Base-by-base conservation (phyloP, 1,284 basidiomycete species). In the Puccinia hordei region DNA sequence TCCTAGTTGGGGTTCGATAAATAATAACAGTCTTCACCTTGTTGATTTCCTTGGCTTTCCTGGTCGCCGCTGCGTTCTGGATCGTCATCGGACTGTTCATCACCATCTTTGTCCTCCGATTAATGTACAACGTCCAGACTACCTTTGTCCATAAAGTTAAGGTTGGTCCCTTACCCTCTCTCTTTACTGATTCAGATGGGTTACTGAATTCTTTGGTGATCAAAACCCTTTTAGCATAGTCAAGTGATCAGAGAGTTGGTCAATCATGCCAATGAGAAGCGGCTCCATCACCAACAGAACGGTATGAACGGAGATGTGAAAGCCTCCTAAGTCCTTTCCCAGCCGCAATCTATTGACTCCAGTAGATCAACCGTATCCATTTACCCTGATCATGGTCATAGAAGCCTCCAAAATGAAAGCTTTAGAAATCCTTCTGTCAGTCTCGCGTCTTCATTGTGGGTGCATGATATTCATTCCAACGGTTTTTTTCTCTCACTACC, bases 71-170 rank as follows among this genome's bases (percentile, higher is more conserved):
- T 8, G 35, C 75, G 15, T 69, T 78, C 38, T 78, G 75, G 75
- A 69, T 78, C 30, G 75, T 78, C 30, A 9, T 78, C 13, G 75
- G 41, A 24, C 33, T 78, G 27, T 78, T 78, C 51, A 35, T 55
- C 8, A 69, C 65, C 1, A 78, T 78, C 46, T 78, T 78, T 46
- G 61, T 69, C n/a, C 19, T 55, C 10, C 27, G 75, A 57, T 49
- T 78, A 8, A 69, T 69, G 46, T 69, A 69, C 65, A 78, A 78
- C 12, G 24, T 78, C 22, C 75, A 78, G 24, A 68, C n/a, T 0
- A 55, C 51, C 17, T 69, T 78, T 30, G 51, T 59, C 22, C 63
- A 69, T 10, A 66, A 69, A 69, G n/a, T 78, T 49, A 68, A 49
- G 49, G 75, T 78, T 8, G n/a, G 66, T 33, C 41, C n/a, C 22